phyloP scores from a whole-genome alignment of 2,329 filamentous ascomycete genomes.

The Aspergillus clavatus region DNA sequence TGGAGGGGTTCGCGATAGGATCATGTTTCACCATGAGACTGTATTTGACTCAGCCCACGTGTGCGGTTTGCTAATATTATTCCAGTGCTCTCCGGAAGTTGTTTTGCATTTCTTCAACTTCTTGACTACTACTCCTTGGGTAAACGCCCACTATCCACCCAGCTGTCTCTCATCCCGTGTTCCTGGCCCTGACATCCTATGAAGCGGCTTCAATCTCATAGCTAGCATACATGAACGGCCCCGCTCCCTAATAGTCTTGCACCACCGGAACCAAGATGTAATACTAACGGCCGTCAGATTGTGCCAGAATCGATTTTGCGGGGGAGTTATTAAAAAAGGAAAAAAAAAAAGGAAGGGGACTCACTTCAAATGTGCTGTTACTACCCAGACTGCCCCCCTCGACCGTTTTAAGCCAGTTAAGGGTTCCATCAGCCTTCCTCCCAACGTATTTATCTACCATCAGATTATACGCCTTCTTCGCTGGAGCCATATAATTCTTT shows the following conservation, averaged over 20 bases:
- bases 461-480: slow-evolving; percentile 5
- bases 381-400: slow-evolving; percentile 13
- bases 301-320: no score
- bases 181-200: background rate
- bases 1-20: background rate
- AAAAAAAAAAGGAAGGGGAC: no score
- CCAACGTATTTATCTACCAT: slow-evolving; percentile 5
- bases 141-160: no score
- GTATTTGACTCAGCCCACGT: background rate
- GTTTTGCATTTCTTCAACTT: no score
- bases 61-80: no score
- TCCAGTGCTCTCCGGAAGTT: no score
- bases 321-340: no score
- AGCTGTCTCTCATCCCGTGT: no score
- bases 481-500: slow-evolving; percentile 2
- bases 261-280: slow-evolving; percentile 13
- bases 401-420: slow-evolving; percentile 14
- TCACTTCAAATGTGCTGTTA: slow-evolving; percentile 14
- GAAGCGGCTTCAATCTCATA: slow-evolving; percentile 11
- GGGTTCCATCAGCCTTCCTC: slow-evolving; percentile 9
- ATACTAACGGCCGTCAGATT: slow-evolving; percentile 6
- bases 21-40: background rate
- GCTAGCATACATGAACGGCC: slow-evolving; percentile 15
- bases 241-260: slow-evolving; percentile 12
- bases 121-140: background rate